Conservation (phyloP, 2,329 filamentous ascomycete genomes). For the Tolypocladium inflatum region DNA sequence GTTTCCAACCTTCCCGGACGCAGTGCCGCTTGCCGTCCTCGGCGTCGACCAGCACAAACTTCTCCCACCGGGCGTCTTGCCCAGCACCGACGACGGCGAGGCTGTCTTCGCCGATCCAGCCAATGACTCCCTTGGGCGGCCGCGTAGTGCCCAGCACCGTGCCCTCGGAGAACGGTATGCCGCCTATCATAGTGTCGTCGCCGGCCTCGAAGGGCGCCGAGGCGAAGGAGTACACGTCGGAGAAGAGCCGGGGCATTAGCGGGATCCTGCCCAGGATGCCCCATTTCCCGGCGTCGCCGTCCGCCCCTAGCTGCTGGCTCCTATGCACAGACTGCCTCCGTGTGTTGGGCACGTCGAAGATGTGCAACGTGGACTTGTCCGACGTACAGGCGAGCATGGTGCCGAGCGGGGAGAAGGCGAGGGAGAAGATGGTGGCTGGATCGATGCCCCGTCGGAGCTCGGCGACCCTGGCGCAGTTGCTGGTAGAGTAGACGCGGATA, state of each 20-base stretch:
- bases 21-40: conserved; percentile 59
- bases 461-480: conserved; percentile 68
- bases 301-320: conserved; percentile 19
- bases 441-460: conserved; percentile 88
- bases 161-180: conserved; percentile 31
- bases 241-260: conserved; percentile 77
- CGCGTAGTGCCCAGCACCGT: conserved; percentile 41
- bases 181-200: conserved; percentile 51
- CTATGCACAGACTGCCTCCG: conserved; percentile 27
- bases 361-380: conserved; percentile 90
- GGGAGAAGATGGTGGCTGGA: conserved; percentile 74
- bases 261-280: conserved; percentile 77
- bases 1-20: conserved; percentile 71
- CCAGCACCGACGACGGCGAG: conserved; percentile 73
- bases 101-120: conserved; percentile 69
- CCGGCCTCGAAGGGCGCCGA: conserved; percentile 75
- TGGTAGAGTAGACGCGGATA: conserved; percentile 74
- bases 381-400: conserved; percentile 82
- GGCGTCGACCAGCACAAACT: conserved; percentile 62
- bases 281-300: conserved; percentile 63
- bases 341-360: conserved; percentile 72
- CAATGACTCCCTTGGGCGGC: conserved; percentile 73
- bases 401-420: conserved; percentile 78
- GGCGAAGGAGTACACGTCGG: conserved; percentile 79
- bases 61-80: conserved; percentile 77